These are phyloP conservation scores for Parathielavia appendiculata DNA, from an alignment of 495 filamentous ascomycete genomes.

Conservation along the genomic window DNA sequence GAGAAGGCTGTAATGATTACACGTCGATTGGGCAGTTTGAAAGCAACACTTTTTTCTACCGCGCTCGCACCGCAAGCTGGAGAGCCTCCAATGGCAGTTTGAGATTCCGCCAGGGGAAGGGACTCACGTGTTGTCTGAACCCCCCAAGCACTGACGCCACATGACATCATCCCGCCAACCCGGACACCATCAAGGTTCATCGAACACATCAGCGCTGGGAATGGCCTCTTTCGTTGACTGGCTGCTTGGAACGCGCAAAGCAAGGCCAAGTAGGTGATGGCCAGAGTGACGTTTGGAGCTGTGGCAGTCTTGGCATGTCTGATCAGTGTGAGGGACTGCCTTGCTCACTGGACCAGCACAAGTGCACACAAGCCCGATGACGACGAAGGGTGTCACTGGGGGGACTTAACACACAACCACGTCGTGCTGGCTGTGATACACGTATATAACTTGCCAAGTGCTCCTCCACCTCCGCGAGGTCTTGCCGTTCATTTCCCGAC, in stretches of 20 bases:
- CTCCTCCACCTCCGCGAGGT: background rate
- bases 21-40: too few species aligned
- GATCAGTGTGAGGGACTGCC: too few species aligned
- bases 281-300: background rate
- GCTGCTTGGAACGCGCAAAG: background rate
- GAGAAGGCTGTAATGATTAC: too few species aligned
- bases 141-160: background rate
- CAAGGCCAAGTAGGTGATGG: background rate
- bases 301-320: too few species aligned
- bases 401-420: background rate
- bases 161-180: constrained; percentile 3
- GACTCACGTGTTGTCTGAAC: background rate
- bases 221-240: background rate
- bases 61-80: too few species aligned
- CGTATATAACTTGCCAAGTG: background rate
- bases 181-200: too few species aligned
- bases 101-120: background rate
- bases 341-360: background rate
- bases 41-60: too few species aligned
- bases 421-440: background rate
- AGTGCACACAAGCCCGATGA: background rate
- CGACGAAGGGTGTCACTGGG: background rate
- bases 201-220: too few species aligned
- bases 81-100: too few species aligned
- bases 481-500: too few species aligned